Base-by-base conservation (phyloP, 805 yeast genomes). In the Teunomyces funiuensis region DNA sequence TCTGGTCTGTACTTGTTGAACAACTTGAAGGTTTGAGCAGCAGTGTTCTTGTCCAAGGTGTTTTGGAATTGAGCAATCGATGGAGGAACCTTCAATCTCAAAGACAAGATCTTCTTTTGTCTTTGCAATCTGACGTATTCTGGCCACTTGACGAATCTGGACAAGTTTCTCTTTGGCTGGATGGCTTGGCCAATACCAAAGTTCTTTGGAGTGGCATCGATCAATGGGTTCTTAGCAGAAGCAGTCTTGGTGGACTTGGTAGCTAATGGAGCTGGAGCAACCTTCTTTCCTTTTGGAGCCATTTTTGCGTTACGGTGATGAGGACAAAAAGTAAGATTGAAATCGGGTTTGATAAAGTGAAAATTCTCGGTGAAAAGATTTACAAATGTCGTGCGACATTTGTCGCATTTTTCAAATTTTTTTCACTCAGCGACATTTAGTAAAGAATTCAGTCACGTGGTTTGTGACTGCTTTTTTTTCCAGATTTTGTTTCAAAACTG, bases 1-100 rank as follows among this genome's bases (percentile, higher is more conserved):
- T 91, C 99, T 69, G 99, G 98, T 79, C 96, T 85, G 88, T 91
- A 91, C 82, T 93, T 91, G 95, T 89, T 89, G 79, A 91, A 84
- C 65, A 91, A 83, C 82, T 90, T 90, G 84, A 91, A 87, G 61
- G 96, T 79, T 77, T 87, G 95, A 63, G 97, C 78, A 65, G 99
- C 98, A 58, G 98, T 86, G 89, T 91, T 91, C 86, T 90, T 90
- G 86, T 91, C 99, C 73, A 91, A 81, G 65, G 89, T 84, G 77
- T 85, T 77, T 67, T 88, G 89, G 84, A 91, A 91, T 79, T 91
- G 99, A 55, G 98, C 82, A 69, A 91, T 83, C 55, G 98, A 85
- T 67, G 99, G 99, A 59, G 99, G 99, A 69, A 91, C 99, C 85
- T 93, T 91, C 70, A 91, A 82, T 85, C 99, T 90, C 74, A 90